phyloP scores from a whole-genome alignment of 305 asterid species.

The Fraxinus dipetala region DNA sequence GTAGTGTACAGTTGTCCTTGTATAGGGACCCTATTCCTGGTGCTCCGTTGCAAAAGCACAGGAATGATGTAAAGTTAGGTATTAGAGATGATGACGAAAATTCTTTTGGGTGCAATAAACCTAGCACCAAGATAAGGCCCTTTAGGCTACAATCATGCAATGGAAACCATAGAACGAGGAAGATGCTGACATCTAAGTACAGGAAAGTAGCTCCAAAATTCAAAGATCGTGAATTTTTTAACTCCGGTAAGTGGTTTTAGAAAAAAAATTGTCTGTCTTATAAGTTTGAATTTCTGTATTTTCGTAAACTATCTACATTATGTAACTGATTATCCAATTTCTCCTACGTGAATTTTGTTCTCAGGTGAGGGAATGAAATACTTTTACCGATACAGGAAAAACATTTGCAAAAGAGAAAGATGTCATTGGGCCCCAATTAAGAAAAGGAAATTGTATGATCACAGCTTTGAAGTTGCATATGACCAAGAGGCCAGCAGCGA shows the following conservation, averaged over 20 bases:
- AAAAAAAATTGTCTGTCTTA: constrained; percentile 7
- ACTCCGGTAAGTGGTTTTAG: constrained; percentile 50
- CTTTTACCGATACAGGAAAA: constrained; percentile 52
- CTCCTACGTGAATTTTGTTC: constrained; percentile 1
- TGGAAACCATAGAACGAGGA: constrained; percentile 59
- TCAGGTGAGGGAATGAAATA: constrained; percentile 59
- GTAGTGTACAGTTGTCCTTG: constrained; percentile 85
- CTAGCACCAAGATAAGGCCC: constrained; percentile 55
- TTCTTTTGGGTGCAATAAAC: constrained; percentile 60
- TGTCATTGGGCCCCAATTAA: constrained; percentile 50
- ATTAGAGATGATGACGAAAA: constrained; percentile 96
- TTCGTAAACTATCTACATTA: constrained; percentile 3
- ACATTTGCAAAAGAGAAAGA: constrained; percentile 44
- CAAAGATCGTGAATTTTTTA: constrained; percentile 47
- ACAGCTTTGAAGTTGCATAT: constrained; percentile 34
- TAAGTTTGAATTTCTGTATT: neutral
- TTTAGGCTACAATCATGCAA: constrained; percentile 50
- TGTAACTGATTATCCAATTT: neutral
- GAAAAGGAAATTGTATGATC: constrained; percentile 51
- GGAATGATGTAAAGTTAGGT: constrained; percentile 79
- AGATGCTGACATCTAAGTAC: constrained; percentile 66
- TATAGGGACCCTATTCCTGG: constrained; percentile 61
- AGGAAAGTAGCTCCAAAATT: constrained; percentile 63
- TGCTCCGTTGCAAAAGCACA: constrained; percentile 58
- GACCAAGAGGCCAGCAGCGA: constrained; percentile 51